These are phyloP conservation scores for Boletus barrowsii DNA, from an alignment of 768 basidiomycete species.

Conservation along the genomic window DNA sequence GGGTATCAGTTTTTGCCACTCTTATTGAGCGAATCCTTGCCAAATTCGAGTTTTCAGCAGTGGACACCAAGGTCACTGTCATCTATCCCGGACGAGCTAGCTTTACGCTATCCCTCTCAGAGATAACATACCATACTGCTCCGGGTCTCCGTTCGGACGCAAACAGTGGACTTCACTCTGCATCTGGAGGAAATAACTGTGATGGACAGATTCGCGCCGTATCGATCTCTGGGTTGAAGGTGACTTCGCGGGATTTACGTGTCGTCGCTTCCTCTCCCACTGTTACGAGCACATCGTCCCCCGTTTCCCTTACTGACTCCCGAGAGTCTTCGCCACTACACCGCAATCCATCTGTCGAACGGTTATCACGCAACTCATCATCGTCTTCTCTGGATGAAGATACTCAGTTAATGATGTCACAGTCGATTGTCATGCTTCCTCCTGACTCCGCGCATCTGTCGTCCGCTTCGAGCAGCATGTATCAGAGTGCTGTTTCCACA, in stretches of 20 bases:
- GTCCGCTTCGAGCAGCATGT: slow-evolving; percentile 66
- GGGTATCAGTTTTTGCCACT: slow-evolving; percentile 76
- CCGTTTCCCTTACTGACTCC: slow-evolving; percentile 24
- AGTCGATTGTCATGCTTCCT: slow-evolving; percentile 65
- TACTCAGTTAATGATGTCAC: slow-evolving; percentile 65
- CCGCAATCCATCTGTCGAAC: slow-evolving; percentile 1
- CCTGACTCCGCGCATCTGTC: slow-evolving; percentile 43
- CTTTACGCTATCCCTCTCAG: slow-evolving; percentile 55
- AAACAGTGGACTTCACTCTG: slow-evolving; percentile 27
- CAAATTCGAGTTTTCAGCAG: slow-evolving; percentile 73
- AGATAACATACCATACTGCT: slow-evolving; percentile 56
- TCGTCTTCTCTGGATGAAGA: slow-evolving; percentile 65
- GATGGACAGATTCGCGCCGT: slow-evolving; percentile 44
- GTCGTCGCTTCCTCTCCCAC: slow-evolving; percentile 16
- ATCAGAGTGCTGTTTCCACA: slow-evolving; percentile 67
- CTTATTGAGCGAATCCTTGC: slow-evolving; percentile 77
- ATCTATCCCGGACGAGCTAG: slow-evolving; percentile 63
- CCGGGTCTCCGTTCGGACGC: slow-evolving; percentile 3
- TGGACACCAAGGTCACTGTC: slow-evolving; percentile 64
- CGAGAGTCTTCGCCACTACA: slow-evolving; percentile 6
- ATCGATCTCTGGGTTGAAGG: slow-evolving; percentile 51
- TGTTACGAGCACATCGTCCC: slow-evolving; percentile 24
- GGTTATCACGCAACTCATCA: slow-evolving; percentile 48
- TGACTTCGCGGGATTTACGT: slow-evolving; percentile 49
- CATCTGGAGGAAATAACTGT: slow-evolving; percentile 9